These are phyloP conservation scores for Arachnomyces sp. DNA, from an alignment of 2,329 filamentous ascomycete genomes.

Conservation along the genomic window DNA sequence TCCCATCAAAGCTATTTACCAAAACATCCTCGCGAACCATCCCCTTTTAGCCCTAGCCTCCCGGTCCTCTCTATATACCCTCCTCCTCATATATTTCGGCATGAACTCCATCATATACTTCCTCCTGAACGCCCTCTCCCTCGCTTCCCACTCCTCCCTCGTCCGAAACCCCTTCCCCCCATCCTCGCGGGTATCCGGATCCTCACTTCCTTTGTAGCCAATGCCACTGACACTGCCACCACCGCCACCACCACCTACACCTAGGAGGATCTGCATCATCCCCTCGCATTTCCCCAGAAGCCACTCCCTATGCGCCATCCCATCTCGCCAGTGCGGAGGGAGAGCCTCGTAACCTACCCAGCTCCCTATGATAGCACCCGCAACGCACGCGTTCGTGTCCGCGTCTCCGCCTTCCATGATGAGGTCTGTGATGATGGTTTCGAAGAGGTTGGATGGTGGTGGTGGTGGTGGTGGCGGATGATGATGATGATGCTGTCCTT, in stretches of 20 bases:
- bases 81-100: slow-evolving; percentile 8
- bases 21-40: no score
- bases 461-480: no score
- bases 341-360: slow-evolving; percentile 41
- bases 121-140: slow-evolving; percentile 11
- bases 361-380: slow-evolving; percentile 43
- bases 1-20: no score
- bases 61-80: slow-evolving; percentile 5
- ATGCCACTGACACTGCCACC: background rate
- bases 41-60: slow-evolving; percentile 3
- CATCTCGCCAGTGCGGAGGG: slow-evolving; percentile 43
- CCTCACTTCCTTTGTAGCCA: slow-evolving; percentile 7
- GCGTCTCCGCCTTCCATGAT: slow-evolving; percentile 47
- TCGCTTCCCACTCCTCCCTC: slow-evolving; percentile 7
- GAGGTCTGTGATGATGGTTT: slow-evolving; percentile 41
- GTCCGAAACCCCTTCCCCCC: slow-evolving; percentile 11
- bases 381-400: slow-evolving; percentile 48
- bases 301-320: slow-evolving; percentile 25
- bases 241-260: background rate
- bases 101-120: no score
- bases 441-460: slow-evolving; percentile 28
- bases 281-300: slow-evolving; percentile 9
- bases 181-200: slow-evolving; percentile 10
- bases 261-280: slow-evolving; percentile 8
- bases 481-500: background rate